Conservation (phyloP, 2,329 filamentous ascomycete species). For the Alternaria tenuissima region DNA sequence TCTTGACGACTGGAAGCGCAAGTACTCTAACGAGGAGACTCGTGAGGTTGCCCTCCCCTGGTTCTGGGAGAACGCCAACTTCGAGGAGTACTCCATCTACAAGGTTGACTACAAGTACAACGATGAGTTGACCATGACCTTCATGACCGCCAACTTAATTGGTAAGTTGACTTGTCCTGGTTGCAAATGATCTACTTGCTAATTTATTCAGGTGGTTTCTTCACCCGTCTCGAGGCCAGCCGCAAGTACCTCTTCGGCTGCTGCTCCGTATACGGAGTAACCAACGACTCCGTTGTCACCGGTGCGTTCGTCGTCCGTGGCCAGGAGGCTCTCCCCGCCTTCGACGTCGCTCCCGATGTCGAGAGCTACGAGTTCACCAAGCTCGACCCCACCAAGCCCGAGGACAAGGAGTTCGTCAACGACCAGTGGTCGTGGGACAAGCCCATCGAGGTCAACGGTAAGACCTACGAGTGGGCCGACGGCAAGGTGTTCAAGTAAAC, state of each 20-base stretch:
- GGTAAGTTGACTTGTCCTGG: conserved; percentile 57
- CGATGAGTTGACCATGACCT: conserved; percentile 93
- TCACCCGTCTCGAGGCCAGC: conserved; percentile 93
- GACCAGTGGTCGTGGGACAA: conserved; percentile 93
- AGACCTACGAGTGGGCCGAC: conserved; percentile 86
- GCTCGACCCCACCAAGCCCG: conserved; percentile 86
- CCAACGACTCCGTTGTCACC: conserved; percentile 88
- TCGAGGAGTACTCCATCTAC: conserved; percentile 97
- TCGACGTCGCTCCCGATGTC: conserved; percentile 95
- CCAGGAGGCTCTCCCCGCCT: conserved; percentile 83
- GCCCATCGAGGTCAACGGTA: conserved; percentile 79
- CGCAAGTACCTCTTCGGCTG: conserved; percentile 98
- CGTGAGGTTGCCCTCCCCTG: conserved; percentile 83
- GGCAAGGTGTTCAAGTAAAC: conserved; percentile 99
- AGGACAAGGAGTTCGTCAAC: conserved; percentile 86
- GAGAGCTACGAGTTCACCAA: conserved; percentile 97
- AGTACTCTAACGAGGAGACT: conserved; percentile 96
- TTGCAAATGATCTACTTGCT: conserved; percentile 11
- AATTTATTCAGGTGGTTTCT: conserved; percentile 76
- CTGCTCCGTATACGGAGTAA: conserved; percentile 85
- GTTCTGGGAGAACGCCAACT: conserved; percentile 97
- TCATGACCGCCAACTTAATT: conserved; percentile 99
- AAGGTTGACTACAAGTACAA: conserved; percentile 98
- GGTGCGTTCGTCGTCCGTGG: conserved; percentile 96
- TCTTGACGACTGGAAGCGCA: conserved; percentile 98